These are phyloP conservation scores for Leccinum longicurvipes DNA, from an alignment of 768 basidiomycete genomes.

Conservation along the genomic window DNA sequence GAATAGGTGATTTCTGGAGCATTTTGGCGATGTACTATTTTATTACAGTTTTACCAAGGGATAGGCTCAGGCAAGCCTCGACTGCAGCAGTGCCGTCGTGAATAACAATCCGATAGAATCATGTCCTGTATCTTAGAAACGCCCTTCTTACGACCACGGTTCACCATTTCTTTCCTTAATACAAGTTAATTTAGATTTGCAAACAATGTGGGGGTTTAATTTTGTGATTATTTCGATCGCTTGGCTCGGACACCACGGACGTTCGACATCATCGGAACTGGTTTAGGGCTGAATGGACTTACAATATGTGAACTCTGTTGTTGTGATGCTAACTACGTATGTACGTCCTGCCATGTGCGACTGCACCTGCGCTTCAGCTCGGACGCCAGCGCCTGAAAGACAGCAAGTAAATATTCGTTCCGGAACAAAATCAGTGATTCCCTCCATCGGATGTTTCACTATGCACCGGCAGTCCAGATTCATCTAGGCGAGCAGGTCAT, in stretches of 20 bases:
- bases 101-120: slow-evolving; percentile 13
- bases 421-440: background rate
- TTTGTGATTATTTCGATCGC: background rate
- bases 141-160: slow-evolving; percentile 4
- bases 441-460: background rate
- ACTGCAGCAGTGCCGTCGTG: slow-evolving; percentile 11
- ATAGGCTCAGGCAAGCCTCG: slow-evolving; percentile 20
- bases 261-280: background rate
- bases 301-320: background rate
- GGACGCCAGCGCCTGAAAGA: background rate
- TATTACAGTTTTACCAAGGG: slow-evolving; percentile 9
- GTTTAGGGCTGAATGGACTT: background rate
- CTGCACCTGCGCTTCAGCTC: background rate
- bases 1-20: slow-evolving; percentile 9
- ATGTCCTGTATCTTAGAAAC: slow-evolving; percentile 21
- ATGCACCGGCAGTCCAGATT: background rate
- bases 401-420: background rate
- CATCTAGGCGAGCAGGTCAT: background rate
- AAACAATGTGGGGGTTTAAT: background rate
- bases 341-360: background rate
- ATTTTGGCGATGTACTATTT: slow-evolving; percentile 24
- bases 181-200: slow-evolving; percentile 1
- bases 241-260: slow-evolving; percentile 1
- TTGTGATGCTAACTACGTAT: background rate
- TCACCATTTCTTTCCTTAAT: slow-evolving; percentile 5